phyloP scores from a whole-genome alignment of 2,329 filamentous ascomycete species.

The Hypoxylon sp. region DNA sequence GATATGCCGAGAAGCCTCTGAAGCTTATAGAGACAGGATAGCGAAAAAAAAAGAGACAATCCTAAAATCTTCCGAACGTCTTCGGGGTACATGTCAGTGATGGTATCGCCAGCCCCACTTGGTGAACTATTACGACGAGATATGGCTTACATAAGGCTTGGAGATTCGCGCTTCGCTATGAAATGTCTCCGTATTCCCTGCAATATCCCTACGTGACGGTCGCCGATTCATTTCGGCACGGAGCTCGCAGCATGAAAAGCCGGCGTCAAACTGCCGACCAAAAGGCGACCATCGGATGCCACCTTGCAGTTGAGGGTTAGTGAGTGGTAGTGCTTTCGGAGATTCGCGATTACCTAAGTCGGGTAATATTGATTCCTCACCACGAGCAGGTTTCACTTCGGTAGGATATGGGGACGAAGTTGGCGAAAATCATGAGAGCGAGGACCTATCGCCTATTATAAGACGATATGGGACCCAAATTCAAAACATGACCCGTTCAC shows the following conservation, averaged over 20 bases:
- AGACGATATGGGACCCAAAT: not conserved
- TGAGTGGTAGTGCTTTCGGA: not conserved
- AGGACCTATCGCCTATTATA: not conserved
- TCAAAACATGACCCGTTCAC: too few relatives aligned
- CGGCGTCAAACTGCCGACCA: not conserved
- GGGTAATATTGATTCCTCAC: constrained; percentile 19
- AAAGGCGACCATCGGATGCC: not conserved
- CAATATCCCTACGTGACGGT: not conserved
- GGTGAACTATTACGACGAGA: not conserved
- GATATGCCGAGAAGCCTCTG: not conserved
- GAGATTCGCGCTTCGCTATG: not conserved
- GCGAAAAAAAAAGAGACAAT: not conserved
- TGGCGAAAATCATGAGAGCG: not conserved
- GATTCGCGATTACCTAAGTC: constrained; percentile 5
- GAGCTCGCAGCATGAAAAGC: not conserved
- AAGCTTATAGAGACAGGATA: not conserved
- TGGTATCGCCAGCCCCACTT: not conserved
- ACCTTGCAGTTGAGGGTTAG: not conserved
- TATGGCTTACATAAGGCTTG: not conserved
- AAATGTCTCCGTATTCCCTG: constrained; percentile 5
- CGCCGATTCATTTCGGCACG: not conserved
- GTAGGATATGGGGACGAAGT: not conserved
- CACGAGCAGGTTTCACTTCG: not conserved
- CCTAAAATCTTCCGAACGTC: not conserved
- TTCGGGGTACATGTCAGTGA: not conserved